Conservation (phyloP, 1,284 basidiomycete species). For the Cutaneotrichosporon sp. region DNA sequence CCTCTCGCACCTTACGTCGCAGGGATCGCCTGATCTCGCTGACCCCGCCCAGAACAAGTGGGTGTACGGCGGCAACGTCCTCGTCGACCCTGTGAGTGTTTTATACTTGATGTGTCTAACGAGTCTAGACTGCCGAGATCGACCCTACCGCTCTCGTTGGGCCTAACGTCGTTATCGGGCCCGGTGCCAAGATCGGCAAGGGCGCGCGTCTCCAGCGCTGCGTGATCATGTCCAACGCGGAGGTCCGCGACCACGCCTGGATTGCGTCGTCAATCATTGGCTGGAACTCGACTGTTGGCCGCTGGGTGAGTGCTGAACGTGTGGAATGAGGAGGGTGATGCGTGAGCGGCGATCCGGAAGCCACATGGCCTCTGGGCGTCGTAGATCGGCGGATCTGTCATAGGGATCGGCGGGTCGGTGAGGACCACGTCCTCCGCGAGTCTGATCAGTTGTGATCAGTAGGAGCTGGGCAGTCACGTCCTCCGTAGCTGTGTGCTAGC, state of each 20-base stretch:
- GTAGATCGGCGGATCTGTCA: background rate
- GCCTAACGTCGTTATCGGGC: slow-evolving; percentile 59
- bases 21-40: slow-evolving; percentile 53
- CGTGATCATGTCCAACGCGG: slow-evolving; percentile 56
- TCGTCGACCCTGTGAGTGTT: slow-evolving; percentile 54
- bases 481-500: no score
- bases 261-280: slow-evolving; percentile 58
- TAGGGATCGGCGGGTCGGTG: background rate
- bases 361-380: background rate
- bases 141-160: slow-evolving; percentile 57
- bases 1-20: slow-evolving; percentile 56
- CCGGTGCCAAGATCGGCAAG: slow-evolving; percentile 56
- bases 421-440: background rate
- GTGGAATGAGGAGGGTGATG: background rate
- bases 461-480: no score
- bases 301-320: slow-evolving; percentile 50
- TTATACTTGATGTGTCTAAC: slow-evolving; percentile 17
- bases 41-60: slow-evolving; percentile 56
- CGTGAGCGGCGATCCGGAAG: background rate
- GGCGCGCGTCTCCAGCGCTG: slow-evolving; percentile 59
- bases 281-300: slow-evolving; percentile 58
- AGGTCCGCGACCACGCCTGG: slow-evolving; percentile 58
- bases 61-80: slow-evolving; percentile 57
- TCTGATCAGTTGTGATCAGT: no score
- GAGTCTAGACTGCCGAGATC: slow-evolving; percentile 53